A percentile compares a stretch with the other conserved stretches of the same genome.
These are phyloP conservation scores for Paramecium caudatum DNA, from an alignment of 73 alveolate genomes.

Conservation along the genomic window DNA sequence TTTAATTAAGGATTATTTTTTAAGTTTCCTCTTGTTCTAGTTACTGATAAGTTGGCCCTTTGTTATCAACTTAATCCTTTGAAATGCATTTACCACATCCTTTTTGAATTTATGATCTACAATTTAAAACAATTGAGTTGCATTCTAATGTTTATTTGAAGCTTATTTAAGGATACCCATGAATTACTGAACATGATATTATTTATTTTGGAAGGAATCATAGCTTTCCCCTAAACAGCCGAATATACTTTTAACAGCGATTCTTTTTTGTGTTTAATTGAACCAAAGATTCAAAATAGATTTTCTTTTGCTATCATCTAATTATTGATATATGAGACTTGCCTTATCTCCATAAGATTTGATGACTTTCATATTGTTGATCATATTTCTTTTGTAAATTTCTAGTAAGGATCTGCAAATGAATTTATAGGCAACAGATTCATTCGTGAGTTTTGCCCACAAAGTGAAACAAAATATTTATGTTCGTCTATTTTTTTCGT, in stretches of 20 bases:
- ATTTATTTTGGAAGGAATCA: background rate
- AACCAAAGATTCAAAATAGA: background rate
- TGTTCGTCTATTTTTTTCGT: background rate
- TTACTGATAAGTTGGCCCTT: background rate
- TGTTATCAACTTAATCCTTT: background rate
- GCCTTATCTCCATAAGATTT: constrained; percentile 5
- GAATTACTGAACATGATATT: background rate
- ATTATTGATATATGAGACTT: background rate
- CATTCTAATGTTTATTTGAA: background rate
- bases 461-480: constrained; percentile 9
- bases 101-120: background rate
- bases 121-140: background rate
- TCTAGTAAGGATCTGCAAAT: background rate
- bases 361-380: background rate
- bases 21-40: background rate
- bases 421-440: background rate
- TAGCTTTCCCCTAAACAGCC: background rate
- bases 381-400: background rate
- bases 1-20: background rate
- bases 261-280: background rate
- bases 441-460: constrained; percentile 32
- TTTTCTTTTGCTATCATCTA: background rate
- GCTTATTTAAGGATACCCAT: background rate
- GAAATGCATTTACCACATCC: background rate
- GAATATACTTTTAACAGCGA: background rate